Conservation (phyloP, 495 filamentous ascomycete genomes). For the Achaetomiella virescens region DNA sequence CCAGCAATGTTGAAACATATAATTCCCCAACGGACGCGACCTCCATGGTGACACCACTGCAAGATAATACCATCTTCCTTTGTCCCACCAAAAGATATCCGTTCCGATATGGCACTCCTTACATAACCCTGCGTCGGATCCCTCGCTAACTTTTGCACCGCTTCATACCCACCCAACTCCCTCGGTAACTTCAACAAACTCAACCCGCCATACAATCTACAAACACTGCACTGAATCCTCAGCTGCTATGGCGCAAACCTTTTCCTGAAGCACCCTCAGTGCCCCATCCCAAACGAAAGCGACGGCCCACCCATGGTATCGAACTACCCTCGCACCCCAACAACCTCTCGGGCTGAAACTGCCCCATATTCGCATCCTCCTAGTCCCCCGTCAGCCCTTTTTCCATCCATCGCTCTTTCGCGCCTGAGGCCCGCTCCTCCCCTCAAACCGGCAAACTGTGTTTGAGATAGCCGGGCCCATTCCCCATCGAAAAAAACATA, state of each 20-base stretch:
- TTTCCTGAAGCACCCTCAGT: slow-evolving; percentile 47
- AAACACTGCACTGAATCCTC: slow-evolving; percentile 28
- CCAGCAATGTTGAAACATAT: too few relatives aligned
- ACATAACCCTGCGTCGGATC: slow-evolving; percentile 28
- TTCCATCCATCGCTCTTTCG: slow-evolving; percentile 5
- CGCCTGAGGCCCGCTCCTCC: slow-evolving; percentile 23
- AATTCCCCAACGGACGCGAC: too few relatives aligned
- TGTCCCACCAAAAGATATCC: too few relatives aligned
- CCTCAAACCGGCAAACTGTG: slow-evolving; percentile 19
- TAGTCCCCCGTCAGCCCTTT: not conserved
- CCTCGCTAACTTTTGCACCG: slow-evolving; percentile 23
- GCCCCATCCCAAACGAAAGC: slow-evolving; percentile 48
- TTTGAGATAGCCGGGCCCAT: slow-evolving; percentile 17
- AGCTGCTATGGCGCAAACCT: slow-evolving; percentile 37
- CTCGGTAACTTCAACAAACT: slow-evolving; percentile 18
- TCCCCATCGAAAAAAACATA: too few relatives aligned
- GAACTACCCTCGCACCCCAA: slow-evolving; percentile 17
- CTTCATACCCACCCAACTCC: slow-evolving; percentile 23
- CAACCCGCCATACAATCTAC: slow-evolving; percentile 41
- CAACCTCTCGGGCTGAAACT: slow-evolving; percentile 28
- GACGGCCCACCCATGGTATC: slow-evolving; percentile 26
- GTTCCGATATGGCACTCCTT: too few relatives aligned
- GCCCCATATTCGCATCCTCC: not conserved
- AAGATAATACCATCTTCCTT: too few relatives aligned
- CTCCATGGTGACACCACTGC: too few relatives aligned